These are phyloP conservation scores for Dryas integrifolia DNA, from an alignment of 331 rosid genomes.

Conservation along the genomic window DNA sequence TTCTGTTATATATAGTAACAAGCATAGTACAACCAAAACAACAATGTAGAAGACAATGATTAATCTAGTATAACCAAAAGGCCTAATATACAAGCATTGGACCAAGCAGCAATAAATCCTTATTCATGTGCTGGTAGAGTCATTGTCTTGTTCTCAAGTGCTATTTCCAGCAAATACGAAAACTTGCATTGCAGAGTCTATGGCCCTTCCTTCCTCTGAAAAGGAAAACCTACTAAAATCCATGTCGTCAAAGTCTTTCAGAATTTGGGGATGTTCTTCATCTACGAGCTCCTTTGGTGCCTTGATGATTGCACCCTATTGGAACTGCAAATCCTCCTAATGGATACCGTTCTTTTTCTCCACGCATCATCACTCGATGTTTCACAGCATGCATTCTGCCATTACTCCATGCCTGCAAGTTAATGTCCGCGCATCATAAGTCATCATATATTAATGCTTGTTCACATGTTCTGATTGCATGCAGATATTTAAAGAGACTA, in stretches of 20 bases:
- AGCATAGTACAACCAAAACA: background rate
- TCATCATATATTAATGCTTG: too few relatives aligned
- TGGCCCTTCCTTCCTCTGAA: background rate
- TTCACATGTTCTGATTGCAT: background rate
- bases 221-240: background rate
- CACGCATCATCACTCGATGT: conserved; percentile 6
- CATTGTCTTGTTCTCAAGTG: conserved; percentile 72
- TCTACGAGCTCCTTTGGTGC: conserved; percentile 17
- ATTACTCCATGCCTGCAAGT: conserved; percentile 28
- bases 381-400: background rate
- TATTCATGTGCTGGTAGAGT: conserved; percentile 65
- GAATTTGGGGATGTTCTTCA: conserved; percentile 1
- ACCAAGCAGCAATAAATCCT: conserved; percentile 56
- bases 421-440: background rate
- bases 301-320: conserved; percentile 2
- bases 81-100: conserved; percentile 2
- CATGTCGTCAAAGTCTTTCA: conserved; percentile 2
- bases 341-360: background rate
- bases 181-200: background rate
- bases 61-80: background rate
- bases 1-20: background rate
- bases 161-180: background rate
- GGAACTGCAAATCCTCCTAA: background rate
- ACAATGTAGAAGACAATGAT: background rate
- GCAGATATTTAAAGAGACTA: background rate